A percentile compares a stretch with the other conserved stretches of the same genome.
phyloP scores from a whole-genome alignment of 441 rosid genomes.

The Hura crepitans region DNA sequence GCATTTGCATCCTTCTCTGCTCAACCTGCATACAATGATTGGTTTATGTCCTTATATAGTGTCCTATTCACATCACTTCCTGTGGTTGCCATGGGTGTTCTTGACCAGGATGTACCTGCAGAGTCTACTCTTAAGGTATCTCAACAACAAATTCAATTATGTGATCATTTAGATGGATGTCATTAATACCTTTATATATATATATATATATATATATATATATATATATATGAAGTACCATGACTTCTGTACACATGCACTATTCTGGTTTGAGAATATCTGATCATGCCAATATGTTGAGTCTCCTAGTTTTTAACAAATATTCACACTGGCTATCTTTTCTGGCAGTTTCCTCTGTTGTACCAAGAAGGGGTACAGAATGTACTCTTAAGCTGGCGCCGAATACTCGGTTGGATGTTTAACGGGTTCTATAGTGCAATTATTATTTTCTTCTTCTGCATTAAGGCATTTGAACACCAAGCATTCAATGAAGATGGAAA shows the following conservation, averaged over 20 bases:
- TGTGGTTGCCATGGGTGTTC: conserved; percentile 86
- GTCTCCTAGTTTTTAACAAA: not conserved
- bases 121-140: conserved; percentile 73
- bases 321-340: not conserved
- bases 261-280: no score
- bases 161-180: not conserved
- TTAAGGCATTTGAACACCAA: conserved; percentile 45
- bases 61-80: conserved; percentile 97
- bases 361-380: conserved; percentile 76
- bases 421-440: conserved; percentile 72
- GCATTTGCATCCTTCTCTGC: conserved; percentile 87
- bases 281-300: no score
- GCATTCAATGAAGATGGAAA: conserved; percentile 65
- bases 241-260: no score
- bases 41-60: conserved; percentile 88
- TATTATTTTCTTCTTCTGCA: conserved; percentile 64
- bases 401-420: conserved; percentile 77
- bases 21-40: conserved; percentile 86
- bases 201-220: no score
- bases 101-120: conserved; percentile 88
- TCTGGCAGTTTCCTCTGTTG: conserved; percentile 58
- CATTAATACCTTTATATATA: no score
- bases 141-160: not conserved
- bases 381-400: conserved; percentile 73
- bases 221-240: no score